Evolutionary conservation across 805 yeast species (phyloP).

Genomic region (Lachancea cidri): DNA sequence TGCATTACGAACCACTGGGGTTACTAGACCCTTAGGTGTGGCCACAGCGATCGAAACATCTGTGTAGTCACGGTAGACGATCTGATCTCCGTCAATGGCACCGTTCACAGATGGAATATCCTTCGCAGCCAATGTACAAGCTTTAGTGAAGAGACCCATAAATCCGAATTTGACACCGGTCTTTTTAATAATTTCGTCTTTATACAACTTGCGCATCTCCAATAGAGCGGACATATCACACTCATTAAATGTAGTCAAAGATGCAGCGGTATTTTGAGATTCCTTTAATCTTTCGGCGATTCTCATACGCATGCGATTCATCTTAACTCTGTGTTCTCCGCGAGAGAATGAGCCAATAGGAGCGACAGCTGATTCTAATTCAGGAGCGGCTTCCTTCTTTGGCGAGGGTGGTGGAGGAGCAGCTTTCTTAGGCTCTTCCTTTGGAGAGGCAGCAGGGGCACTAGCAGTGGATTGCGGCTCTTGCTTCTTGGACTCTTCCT

Average conservation of each 20-base stretch:
- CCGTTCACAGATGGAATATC: constrained; percentile 95
- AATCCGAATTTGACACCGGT: constrained; percentile 94
- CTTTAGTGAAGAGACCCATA: constrained; percentile 98
- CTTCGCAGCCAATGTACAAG: constrained; percentile 86
- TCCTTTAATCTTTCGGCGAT: constrained; percentile 99
- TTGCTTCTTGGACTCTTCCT: constrained; percentile 30
- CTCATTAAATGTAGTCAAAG: constrained; percentile 96
- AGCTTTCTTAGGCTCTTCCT: constrained; percentile 18
- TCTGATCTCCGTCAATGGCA: constrained; percentile 88
- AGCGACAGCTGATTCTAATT: constrained; percentile 25
- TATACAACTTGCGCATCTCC: constrained; percentile 93
- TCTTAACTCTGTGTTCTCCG: constrained; percentile 85
- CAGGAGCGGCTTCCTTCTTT: constrained; percentile 24
- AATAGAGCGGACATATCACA: constrained; percentile 90
- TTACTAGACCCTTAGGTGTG: constrained; percentile 97
- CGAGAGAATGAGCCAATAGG: constrained; percentile 61
- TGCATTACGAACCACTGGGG: constrained; percentile 96
- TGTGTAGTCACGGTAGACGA: constrained; percentile 93
- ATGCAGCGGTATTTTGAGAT: constrained; percentile 98
- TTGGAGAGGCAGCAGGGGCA: constrained; percentile 31
- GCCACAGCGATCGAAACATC: constrained; percentile 97
- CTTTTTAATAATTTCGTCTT: constrained; percentile 92
- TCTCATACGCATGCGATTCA: constrained; percentile 99
- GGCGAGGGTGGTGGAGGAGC: constrained; percentile 18
- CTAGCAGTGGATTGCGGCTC: constrained; percentile 38